phyloP scores from a whole-genome alignment of 257 asterid species.

The Eustoma russellianum region DNA sequence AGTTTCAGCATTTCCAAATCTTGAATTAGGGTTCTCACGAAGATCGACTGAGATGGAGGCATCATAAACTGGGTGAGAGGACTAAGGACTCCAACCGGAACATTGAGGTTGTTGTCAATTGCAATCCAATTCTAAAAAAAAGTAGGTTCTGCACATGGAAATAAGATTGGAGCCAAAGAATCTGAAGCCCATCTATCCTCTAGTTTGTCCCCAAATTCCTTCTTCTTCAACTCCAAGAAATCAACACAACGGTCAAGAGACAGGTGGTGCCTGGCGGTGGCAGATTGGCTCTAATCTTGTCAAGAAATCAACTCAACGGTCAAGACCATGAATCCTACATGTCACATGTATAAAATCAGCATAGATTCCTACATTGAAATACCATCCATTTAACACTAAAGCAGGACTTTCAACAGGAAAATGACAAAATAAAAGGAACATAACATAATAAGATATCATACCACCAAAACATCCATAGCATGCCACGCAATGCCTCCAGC shows the following conservation, averaged over 20 bases:
- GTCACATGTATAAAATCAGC: not conserved
- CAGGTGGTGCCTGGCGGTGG: no score
- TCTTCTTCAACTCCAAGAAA: no score
- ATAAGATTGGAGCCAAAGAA: slow-evolving; percentile 24
- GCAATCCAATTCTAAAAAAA: slow-evolving; percentile 19
- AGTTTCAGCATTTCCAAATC: slow-evolving; percentile 64
- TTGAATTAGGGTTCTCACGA: slow-evolving; percentile 38
- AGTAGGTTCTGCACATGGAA: slow-evolving; percentile 25
- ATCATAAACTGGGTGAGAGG: slow-evolving; percentile 12
- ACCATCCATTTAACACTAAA: slow-evolving; percentile 2
- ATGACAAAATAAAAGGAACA: not conserved
- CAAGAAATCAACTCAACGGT: no score
- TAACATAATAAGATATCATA: slow-evolving; percentile 18
- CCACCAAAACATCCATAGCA: slow-evolving; percentile 68
- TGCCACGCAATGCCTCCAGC: slow-evolving; percentile 99
- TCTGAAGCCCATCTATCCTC: slow-evolving; percentile 38
- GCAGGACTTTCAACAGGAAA: not conserved
- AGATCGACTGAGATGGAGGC: not conserved
- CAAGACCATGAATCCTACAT: slow-evolving; percentile 51
- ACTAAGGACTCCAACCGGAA: slow-evolving; percentile 16
- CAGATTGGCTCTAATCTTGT: no score
- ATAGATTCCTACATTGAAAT: not conserved
- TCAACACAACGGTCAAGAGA: no score
- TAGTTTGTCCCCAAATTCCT: no score
- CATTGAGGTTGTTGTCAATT: slow-evolving; percentile 8